Evolutionary conservation across 2,329 filamentous ascomycete species (phyloP), one percentile per base, ranked within the genome.

Genomic region (Ophiocordyceps camponoti-saundersi): DNA sequence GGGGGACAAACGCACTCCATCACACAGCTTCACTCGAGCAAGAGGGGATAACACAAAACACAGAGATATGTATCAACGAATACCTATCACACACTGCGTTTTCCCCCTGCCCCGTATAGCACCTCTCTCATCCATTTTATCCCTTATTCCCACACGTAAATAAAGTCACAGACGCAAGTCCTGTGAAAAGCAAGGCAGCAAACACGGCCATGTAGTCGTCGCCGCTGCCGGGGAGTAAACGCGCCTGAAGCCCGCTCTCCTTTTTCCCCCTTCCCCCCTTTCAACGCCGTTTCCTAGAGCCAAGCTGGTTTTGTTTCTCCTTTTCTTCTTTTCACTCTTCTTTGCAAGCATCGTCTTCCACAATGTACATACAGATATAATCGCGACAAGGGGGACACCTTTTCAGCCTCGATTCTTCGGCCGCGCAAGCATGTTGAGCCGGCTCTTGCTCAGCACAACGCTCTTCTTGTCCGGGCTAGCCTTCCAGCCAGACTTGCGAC

Each of bases 361-460:
- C 32, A 32, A 32, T 13, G 7, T 7, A 16, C 11, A 11, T 34
- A 34, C 32, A 34, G 32, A 34, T 34, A 26, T 26, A 26, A 26
- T 26, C 23, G 23, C 32, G 32, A 13, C 16, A 6, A 4, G 13
- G 32, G 13, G 13, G 32, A 5, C 44, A 34, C 15, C 30, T 30
- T n/a, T 44, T 45, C 62, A 75, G 49, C 62, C 71, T 48, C 77
- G 69, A 51, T 68, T 60, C 65, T 80, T 81, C 1, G 77, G 77
- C 42, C 68, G 68, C 44, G 78, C 71, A 22, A 81, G 69, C 71
- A 77, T 74, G 55, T 78, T 74, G 47, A 81, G 65, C 49, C 78
- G 68, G 57, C 73, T 79, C 49, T 79, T 57, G 52, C 69, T 80
- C 48, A 81, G 59, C 22, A 70, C 65, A 6, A 56, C 54, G 49